Base-by-base conservation (phyloP, 192 early-diverging fungal genomes). In the Mortierella alpina region DNA sequence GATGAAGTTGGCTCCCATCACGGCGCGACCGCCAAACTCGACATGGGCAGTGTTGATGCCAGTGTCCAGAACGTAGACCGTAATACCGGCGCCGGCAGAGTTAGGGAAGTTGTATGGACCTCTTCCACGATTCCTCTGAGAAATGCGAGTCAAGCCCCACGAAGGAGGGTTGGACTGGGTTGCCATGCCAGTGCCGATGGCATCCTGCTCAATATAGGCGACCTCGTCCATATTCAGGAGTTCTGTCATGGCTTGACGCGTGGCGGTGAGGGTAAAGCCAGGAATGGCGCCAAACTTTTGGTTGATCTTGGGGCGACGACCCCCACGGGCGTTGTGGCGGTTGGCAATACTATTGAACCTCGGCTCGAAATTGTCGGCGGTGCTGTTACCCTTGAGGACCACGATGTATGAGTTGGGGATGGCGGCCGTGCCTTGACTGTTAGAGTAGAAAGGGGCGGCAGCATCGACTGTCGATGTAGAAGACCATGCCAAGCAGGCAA, bases 191-290 rank as follows among this genome's bases (percentile, higher is more conserved):
- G 72, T 59, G 63, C 50, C 51, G 72, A 52, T 51, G 45, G 91
- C 86, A 86, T 95, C 93, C 63, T 84, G 84, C 85, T 95, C 93
- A 51, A 95, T 86, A 61, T 88, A 92, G 20, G 73, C 92, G 5
- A 95, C 90, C 54, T 87, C 86, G 2, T 86, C 57, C 45, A 49
- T 47, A 56, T 59, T 39, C 31, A 58, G 58, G 48, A 63, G 45
- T 14, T 63, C 58, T 15, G 20, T 59, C 31, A 69, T 48, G 57
- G 11, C 14, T 39, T 18, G 31, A 39, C 40, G 46, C 46, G n/a
- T 41, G n/a, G 52, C 88, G 9, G 55, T 64, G 50, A 74, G 10
- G 42, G 58, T 50, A 73, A 91, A 71, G 59, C 76, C 76, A 84
- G 86, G 85, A 63, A 72, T 57, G 49, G 48, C 10, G n/a, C 10